Percentiles rank a stretch among this genome's conserved stretches.
Evolutionary conservation across 2,329 filamentous ascomycete genomes (phyloP).

Genomic region (Myriosclerotinia scirpicola): DNA sequence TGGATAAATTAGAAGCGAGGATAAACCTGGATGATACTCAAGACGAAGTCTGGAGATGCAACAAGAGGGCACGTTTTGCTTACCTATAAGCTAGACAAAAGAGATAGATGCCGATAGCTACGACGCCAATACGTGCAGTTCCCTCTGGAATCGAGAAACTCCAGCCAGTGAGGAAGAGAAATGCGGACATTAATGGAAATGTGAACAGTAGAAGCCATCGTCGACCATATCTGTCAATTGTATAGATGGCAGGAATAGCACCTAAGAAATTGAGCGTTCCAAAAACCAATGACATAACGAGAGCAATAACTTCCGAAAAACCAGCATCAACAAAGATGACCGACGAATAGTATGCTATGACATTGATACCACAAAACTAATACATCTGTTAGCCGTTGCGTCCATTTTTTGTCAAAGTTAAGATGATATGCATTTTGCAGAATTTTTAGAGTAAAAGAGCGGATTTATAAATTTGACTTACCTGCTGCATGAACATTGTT

Average conservation of each 20-base stretch:
- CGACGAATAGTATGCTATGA: slow-evolving; percentile 61
- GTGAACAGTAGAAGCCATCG: slow-evolving; percentile 62
- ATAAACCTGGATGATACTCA: not conserved
- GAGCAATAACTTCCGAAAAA: slow-evolving; percentile 51
- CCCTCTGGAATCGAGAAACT: slow-evolving; percentile 51
- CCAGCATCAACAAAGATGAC: slow-evolving; percentile 60
- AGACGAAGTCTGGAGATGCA: not conserved
- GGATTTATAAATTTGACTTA: not conserved
- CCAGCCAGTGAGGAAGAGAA: slow-evolving; percentile 53
- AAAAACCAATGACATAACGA: slow-evolving; percentile 62
- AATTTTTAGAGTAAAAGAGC: too few relatives aligned
- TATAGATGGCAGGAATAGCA: slow-evolving; percentile 62
- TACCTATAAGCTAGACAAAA: slow-evolving; percentile 60
- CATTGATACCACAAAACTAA: slow-evolving; percentile 51
- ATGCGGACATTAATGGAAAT: slow-evolving; percentile 62
- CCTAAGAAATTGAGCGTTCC: slow-evolving; percentile 66
- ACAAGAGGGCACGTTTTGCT: not conserved
- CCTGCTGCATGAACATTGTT: slow-evolving; percentile 63
- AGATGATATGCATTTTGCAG: too few relatives aligned
- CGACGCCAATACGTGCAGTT: slow-evolving; percentile 33
- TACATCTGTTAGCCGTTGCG: not conserved
- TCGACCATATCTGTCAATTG: slow-evolving; percentile 67
- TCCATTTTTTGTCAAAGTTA: not conserved
- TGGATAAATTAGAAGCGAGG: not conserved
- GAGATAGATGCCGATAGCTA: slow-evolving; percentile 61